Conservation (phyloP, 768 basidiomycete species). For the Podaxis rugospora region DNA sequence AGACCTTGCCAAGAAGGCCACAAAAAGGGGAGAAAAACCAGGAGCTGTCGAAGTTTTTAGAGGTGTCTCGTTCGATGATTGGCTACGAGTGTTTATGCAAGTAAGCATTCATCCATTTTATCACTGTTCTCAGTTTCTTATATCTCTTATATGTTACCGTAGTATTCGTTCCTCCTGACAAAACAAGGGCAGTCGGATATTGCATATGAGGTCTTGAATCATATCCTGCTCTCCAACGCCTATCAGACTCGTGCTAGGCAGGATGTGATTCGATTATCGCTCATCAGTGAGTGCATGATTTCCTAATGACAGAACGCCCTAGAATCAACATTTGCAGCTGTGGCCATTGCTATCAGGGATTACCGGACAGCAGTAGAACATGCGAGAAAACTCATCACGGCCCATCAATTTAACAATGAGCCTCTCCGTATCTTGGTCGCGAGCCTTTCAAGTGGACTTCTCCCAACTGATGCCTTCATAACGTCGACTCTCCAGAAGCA, state of each 20-base stretch:
- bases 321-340: conserved; percentile 44
- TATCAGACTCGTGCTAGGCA: conserved; percentile 60
- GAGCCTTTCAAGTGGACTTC: conserved; percentile 65
- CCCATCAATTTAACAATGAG: conserved; percentile 84
- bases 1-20: conserved; percentile 44
- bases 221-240: conserved; percentile 69
- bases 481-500: conserved; percentile 80
- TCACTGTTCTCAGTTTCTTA: background rate
- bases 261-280: conserved; percentile 68
- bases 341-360: conserved; percentile 56
- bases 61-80: conserved; percentile 77
- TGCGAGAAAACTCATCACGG: conserved; percentile 67
- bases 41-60: conserved; percentile 67
- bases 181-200: conserved; percentile 55
- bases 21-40: conserved; percentile 30
- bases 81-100: conserved; percentile 84
- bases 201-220: conserved; percentile 73
- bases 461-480: conserved; percentile 72
- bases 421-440: conserved; percentile 75
- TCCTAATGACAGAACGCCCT: background rate
- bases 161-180: conserved; percentile 78
- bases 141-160: background rate
- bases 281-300: conserved; percentile 55
- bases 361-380: conserved; percentile 65
- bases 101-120: conserved; percentile 33